These are phyloP conservation scores for Acanthamoeba quina DNA, from an alignment of 208 protist species.

Conservation along the genomic window DNA sequence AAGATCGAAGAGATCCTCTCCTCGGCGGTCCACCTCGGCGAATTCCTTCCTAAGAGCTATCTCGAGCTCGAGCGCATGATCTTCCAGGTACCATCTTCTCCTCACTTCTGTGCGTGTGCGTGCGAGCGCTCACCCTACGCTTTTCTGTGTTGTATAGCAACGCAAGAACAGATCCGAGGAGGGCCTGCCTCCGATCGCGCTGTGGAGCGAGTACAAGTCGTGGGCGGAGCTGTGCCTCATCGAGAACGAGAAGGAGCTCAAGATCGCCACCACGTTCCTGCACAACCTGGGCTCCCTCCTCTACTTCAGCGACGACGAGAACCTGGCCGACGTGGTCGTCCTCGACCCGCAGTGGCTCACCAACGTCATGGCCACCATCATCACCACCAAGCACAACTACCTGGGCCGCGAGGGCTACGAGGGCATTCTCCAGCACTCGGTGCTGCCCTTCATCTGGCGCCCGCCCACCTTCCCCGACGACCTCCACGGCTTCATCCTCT, in stretches of 20 bases:
- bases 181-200: constrained; percentile 51
- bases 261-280: constrained; percentile 33
- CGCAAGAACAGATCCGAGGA: constrained; percentile 41
- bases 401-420: constrained; percentile 28
- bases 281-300: constrained; percentile 72
- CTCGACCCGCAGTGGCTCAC: constrained; percentile 70
- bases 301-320: constrained; percentile 63
- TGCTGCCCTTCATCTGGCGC: constrained; percentile 66
- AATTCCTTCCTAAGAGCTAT: constrained; percentile 61
- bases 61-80: constrained; percentile 71
- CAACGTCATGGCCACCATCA: constrained; percentile 64
- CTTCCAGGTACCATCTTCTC: not conserved
- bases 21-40: constrained; percentile 25
- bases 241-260: constrained; percentile 63
- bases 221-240: constrained; percentile 60
- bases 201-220: constrained; percentile 61
- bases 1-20: constrained; percentile 45
- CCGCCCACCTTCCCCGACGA: constrained; percentile 36
- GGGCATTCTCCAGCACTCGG: constrained; percentile 65
- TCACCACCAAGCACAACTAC: constrained; percentile 74
- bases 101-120: too few relatives aligned
- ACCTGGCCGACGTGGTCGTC: constrained; percentile 60
- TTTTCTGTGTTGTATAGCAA: not conserved
- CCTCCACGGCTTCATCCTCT: constrained; percentile 68
- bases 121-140: too few relatives aligned